phyloP scores from a whole-genome alignment of 495 filamentous ascomycete species.

The Aspergillus conjunctus region DNA sequence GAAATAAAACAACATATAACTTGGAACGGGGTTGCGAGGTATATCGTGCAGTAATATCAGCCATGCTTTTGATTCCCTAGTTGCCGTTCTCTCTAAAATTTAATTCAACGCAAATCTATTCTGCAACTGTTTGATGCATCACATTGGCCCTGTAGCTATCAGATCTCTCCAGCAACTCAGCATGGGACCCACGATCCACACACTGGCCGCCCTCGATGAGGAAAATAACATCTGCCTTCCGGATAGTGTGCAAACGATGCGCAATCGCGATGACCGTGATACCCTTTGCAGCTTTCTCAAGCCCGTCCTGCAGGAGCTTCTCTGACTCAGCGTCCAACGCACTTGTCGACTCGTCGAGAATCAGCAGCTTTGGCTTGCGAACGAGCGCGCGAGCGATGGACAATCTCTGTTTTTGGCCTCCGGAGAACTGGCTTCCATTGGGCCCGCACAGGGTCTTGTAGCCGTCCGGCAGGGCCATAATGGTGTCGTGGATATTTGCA shows the following conservation, averaged over 20 bases:
- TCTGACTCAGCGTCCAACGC: conserved; percentile 76
- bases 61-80: too few relatives aligned
- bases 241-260: conserved; percentile 77
- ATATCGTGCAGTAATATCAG: too few relatives aligned
- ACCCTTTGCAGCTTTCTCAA: conserved; percentile 65
- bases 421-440: conserved; percentile 65
- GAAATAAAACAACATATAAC: too few relatives aligned
- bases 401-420: conserved; percentile 77
- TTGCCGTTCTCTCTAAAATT: background rate
- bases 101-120: conserved; percentile 9
- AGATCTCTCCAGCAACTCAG: conserved; percentile 60
- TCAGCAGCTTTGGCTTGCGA: conserved; percentile 66
- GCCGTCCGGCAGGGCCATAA: conserved; percentile 57
- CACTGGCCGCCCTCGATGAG: conserved; percentile 69
- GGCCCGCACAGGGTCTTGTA: conserved; percentile 67
- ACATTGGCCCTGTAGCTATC: conserved; percentile 62
- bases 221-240: conserved; percentile 74
- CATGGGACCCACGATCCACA: conserved; percentile 69
- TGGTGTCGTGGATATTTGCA: conserved; percentile 61
- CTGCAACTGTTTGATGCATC: conserved; percentile 44
- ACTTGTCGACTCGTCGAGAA: conserved; percentile 80
- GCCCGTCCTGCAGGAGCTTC: conserved; percentile 67
- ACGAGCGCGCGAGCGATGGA: conserved; percentile 77
- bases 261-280: conserved; percentile 79
- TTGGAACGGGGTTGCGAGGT: too few relatives aligned